Evolutionary conservation across 495 filamentous ascomycete species (phyloP).

Genomic region (Tuber borchii): DNA sequence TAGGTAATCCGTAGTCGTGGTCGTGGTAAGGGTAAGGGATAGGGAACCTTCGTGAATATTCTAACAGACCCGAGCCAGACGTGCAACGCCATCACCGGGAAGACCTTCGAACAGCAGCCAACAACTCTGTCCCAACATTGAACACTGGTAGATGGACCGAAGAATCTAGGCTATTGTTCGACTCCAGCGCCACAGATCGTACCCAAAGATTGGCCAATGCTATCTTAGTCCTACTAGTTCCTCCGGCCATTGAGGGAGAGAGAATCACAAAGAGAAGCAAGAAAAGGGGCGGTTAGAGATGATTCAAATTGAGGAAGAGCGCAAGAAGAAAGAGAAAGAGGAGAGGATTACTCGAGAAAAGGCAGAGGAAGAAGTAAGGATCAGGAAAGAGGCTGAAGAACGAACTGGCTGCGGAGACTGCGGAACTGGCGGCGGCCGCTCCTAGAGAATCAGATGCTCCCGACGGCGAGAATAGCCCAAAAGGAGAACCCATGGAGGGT

Average conservation of each 20-base stretch:
- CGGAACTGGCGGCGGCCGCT: slow-evolving; percentile 42
- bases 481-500: slow-evolving; percentile 74
- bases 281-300: slow-evolving; percentile 47
- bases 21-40: too few relatives aligned
- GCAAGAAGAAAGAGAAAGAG: slow-evolving; percentile 61
- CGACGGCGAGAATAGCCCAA: slow-evolving; percentile 40
- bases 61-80: too few relatives aligned
- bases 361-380: slow-evolving; percentile 57
- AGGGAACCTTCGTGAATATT: too few relatives aligned
- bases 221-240: slow-evolving; percentile 62
- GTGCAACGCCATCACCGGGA: slow-evolving; percentile 40
- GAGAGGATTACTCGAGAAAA: slow-evolving; percentile 52
- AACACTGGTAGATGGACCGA: slow-evolving; percentile 79
- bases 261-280: slow-evolving; percentile 58
- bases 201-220: slow-evolving; percentile 62
- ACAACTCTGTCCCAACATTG: slow-evolving; percentile 56
- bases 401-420: slow-evolving; percentile 42
- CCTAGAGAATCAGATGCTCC: slow-evolving; percentile 49
- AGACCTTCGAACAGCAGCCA: slow-evolving; percentile 38
- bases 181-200: slow-evolving; percentile 59
- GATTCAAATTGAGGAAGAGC: slow-evolving; percentile 49
- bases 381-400: slow-evolving; percentile 55
- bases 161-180: slow-evolving; percentile 82
- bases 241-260: slow-evolving; percentile 63
- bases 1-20: too few relatives aligned